phyloP scores from a whole-genome alignment of 2,329 filamentous ascomycete species.

The Calonectria pauciramosa region DNA sequence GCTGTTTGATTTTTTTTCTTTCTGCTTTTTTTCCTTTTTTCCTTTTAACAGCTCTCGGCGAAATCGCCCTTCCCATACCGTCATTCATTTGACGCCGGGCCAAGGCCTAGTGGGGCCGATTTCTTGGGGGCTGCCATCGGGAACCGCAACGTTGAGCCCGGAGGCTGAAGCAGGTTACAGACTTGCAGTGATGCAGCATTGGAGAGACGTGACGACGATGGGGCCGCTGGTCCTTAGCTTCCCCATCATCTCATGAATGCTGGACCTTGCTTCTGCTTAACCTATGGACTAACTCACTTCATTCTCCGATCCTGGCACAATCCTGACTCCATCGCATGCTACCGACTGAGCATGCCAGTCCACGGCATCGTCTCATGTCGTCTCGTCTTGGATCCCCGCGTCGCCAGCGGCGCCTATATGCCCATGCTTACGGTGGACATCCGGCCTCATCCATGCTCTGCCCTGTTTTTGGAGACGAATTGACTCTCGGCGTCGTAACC shows the following conservation, averaged over 20 bases:
- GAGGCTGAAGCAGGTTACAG: conserved; percentile 29
- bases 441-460: background rate
- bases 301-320: background rate
- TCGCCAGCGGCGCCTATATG: background rate
- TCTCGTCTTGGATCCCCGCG: conserved; percentile 22
- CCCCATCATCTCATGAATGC: conserved; percentile 14
- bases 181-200: conserved; percentile 19
- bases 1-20: conserved; percentile 4
- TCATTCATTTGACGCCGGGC: background rate
- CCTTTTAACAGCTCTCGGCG: background rate
- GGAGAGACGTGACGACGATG: conserved; percentile 19
- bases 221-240: conserved; percentile 15
- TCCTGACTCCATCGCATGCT: background rate
- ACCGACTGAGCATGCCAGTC: background rate
- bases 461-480: background rate
- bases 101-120: conserved; percentile 20
- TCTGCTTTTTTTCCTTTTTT: background rate
- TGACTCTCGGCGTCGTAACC: background rate
- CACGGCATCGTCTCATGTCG: conserved; percentile 29
- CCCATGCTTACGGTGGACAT: conserved; percentile 3
- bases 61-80: background rate
- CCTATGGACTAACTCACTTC: conserved; percentile 4
- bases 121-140: conserved; percentile 12
- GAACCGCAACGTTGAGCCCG: conserved; percentile 39
- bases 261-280: conserved; percentile 1